These are phyloP conservation scores for Nicotiana undulata DNA, from an alignment of 257 asterid genomes.

Conservation along the genomic window DNA sequence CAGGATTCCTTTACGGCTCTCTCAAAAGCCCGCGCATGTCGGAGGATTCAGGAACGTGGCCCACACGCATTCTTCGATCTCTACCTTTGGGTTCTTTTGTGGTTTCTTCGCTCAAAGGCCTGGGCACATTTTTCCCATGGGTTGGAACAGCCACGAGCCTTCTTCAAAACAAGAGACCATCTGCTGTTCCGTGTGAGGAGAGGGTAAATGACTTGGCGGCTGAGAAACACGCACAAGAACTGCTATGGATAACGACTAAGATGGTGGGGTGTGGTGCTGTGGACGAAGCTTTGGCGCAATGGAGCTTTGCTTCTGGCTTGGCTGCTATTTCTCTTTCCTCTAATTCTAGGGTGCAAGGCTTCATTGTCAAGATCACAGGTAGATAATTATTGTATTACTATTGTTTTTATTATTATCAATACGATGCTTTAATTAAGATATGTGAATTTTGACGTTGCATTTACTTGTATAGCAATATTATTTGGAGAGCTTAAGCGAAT, in stretches of 20 bases:
- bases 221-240: conserved; percentile 27
- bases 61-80: conserved; percentile 5
- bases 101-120: conserved; percentile 8
- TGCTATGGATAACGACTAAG: conserved; percentile 26
- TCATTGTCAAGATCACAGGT: conserved; percentile 22
- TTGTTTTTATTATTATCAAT: not conserved
- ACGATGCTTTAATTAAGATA: no score
- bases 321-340: conserved; percentile 20
- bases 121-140: conserved; percentile 12
- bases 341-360: conserved; percentile 21
- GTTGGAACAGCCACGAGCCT: not conserved
- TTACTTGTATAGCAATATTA: conserved; percentile 8
- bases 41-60: conserved; percentile 14
- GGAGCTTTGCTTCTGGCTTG: conserved; percentile 23
- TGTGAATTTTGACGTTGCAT: not conserved
- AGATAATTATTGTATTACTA: not conserved
- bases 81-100: conserved; percentile 19
- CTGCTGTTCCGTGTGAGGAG: not conserved
- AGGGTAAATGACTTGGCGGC: conserved; percentile 12
- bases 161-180: not conserved
- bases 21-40: not conserved
- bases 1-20: conserved; percentile 8
- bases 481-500: conserved; percentile 15
- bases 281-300: conserved; percentile 25
- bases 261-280: conserved; percentile 19